Evolutionary conservation across 1,284 basidiomycete species (phyloP).

Genomic region (Takashimella koratensis): DNA sequence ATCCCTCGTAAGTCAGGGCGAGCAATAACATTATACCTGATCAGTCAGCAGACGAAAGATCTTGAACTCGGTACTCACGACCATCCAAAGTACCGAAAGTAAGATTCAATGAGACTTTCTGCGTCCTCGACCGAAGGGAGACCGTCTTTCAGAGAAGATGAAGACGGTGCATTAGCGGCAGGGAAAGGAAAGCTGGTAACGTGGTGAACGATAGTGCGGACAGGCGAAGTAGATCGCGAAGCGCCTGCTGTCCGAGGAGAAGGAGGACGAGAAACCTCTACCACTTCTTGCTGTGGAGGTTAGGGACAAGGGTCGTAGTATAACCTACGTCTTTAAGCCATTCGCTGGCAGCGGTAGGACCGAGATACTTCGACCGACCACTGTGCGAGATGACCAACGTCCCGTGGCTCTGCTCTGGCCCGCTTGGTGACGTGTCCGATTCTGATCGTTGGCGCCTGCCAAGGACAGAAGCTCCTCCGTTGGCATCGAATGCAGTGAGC

Average conservation of each 20-base stretch:
- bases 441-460: not conserved
- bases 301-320: not conserved
- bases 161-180: not conserved
- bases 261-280: conserved; percentile 1
- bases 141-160: conserved; percentile 11
- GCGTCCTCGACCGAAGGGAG: conserved; percentile 28
- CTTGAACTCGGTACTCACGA: conserved; percentile 13
- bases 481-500: no score
- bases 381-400: conserved; percentile 25
- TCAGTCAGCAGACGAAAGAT: not conserved
- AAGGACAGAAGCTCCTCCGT: no score
- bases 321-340: conserved; percentile 33
- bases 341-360: conserved; percentile 29
- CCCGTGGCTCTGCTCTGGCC: conserved; percentile 23
- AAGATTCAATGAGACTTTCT: conserved; percentile 22
- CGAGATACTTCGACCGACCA: conserved; percentile 29
- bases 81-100: conserved; percentile 30
- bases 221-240: not conserved
- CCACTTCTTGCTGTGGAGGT: conserved; percentile 17
- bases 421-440: not conserved
- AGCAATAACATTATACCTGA: conserved; percentile 20
- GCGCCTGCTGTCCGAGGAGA: not conserved
- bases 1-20: conserved; percentile 21
- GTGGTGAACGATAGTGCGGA: not conserved
- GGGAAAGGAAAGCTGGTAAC: conserved; percentile 12